Percentiles rank a stretch among this genome's conserved stretches.
Evolutionary conservation across 441 rosid genomes (phyloP).

Genomic region (Brassica balearica): DNA sequence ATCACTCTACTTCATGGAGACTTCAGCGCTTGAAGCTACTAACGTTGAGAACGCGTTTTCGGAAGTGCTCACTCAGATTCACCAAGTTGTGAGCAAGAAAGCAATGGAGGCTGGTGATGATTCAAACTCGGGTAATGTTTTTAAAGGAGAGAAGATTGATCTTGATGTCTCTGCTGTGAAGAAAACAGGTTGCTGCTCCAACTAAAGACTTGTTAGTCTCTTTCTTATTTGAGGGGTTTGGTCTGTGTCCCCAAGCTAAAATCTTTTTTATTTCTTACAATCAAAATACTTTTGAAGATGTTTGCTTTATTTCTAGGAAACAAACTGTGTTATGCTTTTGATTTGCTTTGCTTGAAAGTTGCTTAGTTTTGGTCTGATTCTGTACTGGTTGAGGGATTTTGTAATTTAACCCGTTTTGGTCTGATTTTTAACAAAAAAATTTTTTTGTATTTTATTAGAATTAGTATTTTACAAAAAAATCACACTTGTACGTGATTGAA

Average conservation of each 20-base stretch:
- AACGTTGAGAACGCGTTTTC: conserved; percentile 85
- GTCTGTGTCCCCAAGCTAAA: conserved; percentile 2
- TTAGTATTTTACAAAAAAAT: too few species aligned
- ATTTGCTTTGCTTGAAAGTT: conserved; percentile 23
- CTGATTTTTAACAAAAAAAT: background rate
- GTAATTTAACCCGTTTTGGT: conserved; percentile 28
- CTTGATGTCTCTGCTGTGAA: conserved; percentile 80
- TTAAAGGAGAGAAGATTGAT: conserved; percentile 82
- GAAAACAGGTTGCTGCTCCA: conserved; percentile 79
- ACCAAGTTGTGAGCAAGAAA: conserved; percentile 81
- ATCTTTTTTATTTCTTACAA: background rate
- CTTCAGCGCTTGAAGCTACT: conserved; percentile 82
- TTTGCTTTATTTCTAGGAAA: conserved; percentile 24
- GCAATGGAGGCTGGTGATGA: conserved; percentile 75
- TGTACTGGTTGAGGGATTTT: conserved; percentile 36
- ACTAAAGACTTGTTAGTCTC: conserved; percentile 43
- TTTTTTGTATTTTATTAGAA: too few species aligned
- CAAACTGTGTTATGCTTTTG: conserved; percentile 24
- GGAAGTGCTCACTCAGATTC: conserved; percentile 83
- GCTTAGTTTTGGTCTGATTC: conserved; percentile 30
- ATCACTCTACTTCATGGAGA: conserved; percentile 67
- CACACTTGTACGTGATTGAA: too few species aligned
- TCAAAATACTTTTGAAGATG: conserved; percentile 20
- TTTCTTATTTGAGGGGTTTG: background rate
- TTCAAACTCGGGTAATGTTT: conserved; percentile 49